Evolutionary conservation across 148 eudicot species (phyloP).

Genomic region (Nepenthes mirabilis): DNA sequence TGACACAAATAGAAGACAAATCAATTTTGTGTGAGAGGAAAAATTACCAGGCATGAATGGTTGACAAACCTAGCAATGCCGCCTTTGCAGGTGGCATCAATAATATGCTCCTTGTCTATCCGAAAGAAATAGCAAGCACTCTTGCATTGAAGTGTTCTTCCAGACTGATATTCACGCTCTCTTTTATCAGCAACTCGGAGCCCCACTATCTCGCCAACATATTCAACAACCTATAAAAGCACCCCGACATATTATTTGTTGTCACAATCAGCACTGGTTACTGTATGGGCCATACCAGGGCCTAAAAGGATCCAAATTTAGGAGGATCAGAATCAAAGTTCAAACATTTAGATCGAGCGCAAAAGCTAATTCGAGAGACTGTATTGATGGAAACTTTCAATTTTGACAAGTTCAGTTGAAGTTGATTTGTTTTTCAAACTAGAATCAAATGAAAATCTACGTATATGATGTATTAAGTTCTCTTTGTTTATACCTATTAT

Average conservation of each 20-base stretch:
- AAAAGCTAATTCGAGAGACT: too few relatives aligned
- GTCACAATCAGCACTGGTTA: neutral
- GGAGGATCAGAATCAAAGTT: too few relatives aligned
- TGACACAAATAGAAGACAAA: neutral
- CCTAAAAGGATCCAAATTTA: too few relatives aligned
- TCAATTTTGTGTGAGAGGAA: constrained; percentile 1
- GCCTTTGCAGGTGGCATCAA: constrained; percentile 74
- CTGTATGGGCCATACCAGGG: too few relatives aligned
- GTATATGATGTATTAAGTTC: too few relatives aligned
- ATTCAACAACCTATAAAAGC: constrained; percentile 59
- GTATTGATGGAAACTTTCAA: too few relatives aligned
- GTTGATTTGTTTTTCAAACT: too few relatives aligned
- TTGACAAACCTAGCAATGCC: constrained; percentile 83
- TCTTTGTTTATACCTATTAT: too few relatives aligned
- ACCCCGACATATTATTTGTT: neutral
- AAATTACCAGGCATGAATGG: constrained; percentile 65
- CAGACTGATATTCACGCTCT: constrained; percentile 54
- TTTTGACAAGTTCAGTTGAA: too few relatives aligned
- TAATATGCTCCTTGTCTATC: constrained; percentile 69
- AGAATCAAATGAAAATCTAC: too few relatives aligned
- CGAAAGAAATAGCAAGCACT: constrained; percentile 77
- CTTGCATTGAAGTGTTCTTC: constrained; percentile 53
- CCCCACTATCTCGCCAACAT: constrained; percentile 73
- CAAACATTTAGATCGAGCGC: too few relatives aligned
- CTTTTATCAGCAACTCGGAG: constrained; percentile 72